Percentiles rank a stretch among this genome's conserved stretches.
These are phyloP conservation scores for Coemansia sp. DNA, from an alignment of 192 early-diverging fungal species.

Conservation along the genomic window DNA sequence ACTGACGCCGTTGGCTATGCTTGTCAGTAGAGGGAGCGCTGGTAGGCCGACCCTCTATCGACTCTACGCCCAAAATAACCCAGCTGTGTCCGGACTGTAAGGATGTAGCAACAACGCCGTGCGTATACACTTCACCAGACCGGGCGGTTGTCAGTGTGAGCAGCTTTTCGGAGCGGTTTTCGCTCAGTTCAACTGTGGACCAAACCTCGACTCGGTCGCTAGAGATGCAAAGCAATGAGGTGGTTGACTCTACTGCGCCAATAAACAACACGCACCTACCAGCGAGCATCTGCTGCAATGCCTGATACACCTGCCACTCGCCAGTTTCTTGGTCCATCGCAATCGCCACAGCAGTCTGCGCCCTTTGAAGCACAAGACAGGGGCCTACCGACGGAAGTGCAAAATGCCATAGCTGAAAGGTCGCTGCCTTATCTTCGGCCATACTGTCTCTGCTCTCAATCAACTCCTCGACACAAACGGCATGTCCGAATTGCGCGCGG, in stretches of 20 bases:
- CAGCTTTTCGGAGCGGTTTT: neutral
- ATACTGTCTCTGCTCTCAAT: neutral
- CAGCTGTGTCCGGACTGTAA: neutral
- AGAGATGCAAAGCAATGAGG: constrained; percentile 24
- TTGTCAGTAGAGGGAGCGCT: neutral
- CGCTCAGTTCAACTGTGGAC: neutral
- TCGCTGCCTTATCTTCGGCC: neutral
- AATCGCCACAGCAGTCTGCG: neutral
- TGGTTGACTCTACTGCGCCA: neutral
- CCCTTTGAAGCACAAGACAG: neutral
- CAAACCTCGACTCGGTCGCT: constrained; percentile 13
- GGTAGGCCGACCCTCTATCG: neutral
- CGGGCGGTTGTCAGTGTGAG: neutral
- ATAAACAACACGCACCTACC: constrained; percentile 18
- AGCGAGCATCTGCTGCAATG: constrained; percentile 9
- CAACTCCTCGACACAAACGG: neutral
- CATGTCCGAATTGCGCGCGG: constrained; percentile 31
- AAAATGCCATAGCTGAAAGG: constrained; percentile 27
- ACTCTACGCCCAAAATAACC: neutral
- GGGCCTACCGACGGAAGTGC: neutral
- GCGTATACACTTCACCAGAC: constrained; percentile 24
- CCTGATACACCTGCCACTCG: constrained; percentile 20
- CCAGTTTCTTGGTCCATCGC: constrained; percentile 13
- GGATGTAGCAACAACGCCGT: constrained; percentile 23
- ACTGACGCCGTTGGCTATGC: neutral